A percentile compares a stretch with the other conserved stretches of the same genome.
These are phyloP conservation scores for Ogataea naganishii DNA, from an alignment of 805 yeast genomes.

Conservation along the genomic window DNA sequence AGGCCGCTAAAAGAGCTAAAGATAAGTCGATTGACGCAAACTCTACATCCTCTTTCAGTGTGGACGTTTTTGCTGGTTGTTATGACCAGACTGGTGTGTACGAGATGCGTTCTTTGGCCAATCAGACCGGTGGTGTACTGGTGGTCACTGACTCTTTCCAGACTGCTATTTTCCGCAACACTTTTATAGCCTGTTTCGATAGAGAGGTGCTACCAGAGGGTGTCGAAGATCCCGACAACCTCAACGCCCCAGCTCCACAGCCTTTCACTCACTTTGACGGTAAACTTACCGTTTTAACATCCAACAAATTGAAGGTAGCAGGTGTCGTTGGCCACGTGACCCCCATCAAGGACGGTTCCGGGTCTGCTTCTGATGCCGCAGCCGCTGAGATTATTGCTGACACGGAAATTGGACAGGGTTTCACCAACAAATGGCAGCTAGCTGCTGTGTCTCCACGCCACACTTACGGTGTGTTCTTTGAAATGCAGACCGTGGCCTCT, in stretches of 20 bases:
- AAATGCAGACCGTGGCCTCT: constrained; percentile 49
- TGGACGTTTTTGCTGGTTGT: constrained; percentile 91
- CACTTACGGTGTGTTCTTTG: constrained; percentile 85
- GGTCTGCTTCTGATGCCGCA: too few species aligned
- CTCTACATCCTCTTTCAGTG: constrained; percentile 58
- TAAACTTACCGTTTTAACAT: constrained; percentile 76
- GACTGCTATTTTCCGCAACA: constrained; percentile 89
- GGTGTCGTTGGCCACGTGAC: constrained; percentile 94
- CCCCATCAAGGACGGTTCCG: constrained; percentile 57
- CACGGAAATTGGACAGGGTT: constrained; percentile 90
- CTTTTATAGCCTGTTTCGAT: constrained; percentile 76
- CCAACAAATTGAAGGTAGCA: constrained; percentile 78
- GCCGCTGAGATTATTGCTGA: constrained; percentile 83
- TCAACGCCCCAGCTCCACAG: too few species aligned
- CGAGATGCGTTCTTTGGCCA: constrained; percentile 84
- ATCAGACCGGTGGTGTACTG: constrained; percentile 84
- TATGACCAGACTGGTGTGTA: constrained; percentile 93
- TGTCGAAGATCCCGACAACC: too few species aligned
- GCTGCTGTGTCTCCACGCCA: constrained; percentile 81
- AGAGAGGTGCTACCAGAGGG: constrained; percentile 90
- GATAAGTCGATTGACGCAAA: constrained; percentile 27
- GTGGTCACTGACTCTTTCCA: constrained; percentile 89
- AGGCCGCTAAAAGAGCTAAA: constrained; percentile 25
- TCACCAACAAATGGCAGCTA: constrained; percentile 82
- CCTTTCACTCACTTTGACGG: constrained; percentile 90